Conservation (phyloP, 2,329 filamentous ascomycete species). For the Aureobasidium sp. region DNA sequence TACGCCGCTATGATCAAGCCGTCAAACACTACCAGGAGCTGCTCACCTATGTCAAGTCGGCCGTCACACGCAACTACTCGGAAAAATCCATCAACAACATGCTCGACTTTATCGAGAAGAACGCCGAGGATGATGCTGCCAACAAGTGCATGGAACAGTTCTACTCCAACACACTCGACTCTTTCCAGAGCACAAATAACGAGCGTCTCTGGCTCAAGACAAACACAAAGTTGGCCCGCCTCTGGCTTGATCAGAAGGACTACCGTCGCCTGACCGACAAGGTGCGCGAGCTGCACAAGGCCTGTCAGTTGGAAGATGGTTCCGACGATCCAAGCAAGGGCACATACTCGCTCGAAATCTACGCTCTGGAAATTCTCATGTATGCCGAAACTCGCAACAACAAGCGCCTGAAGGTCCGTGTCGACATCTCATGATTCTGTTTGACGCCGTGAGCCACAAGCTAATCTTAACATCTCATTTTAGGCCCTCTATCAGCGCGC, state of each 20-base stretch:
- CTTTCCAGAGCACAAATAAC: slow-evolving; percentile 96
- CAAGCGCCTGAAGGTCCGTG: slow-evolving; percentile 73
- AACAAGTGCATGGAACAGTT: slow-evolving; percentile 86
- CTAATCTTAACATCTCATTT: slow-evolving; percentile 1
- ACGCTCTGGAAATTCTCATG: slow-evolving; percentile 98
- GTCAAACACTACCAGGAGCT: slow-evolving; percentile 90
- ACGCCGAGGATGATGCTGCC: slow-evolving; percentile 60
- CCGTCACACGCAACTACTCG: slow-evolving; percentile 94
- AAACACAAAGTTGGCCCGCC: slow-evolving; percentile 88
- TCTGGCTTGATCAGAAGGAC: slow-evolving; percentile 86
- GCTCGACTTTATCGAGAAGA: slow-evolving; percentile 95
- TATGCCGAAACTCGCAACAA: slow-evolving; percentile 95
- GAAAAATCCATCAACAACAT: slow-evolving; percentile 99
- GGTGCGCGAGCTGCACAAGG: slow-evolving; percentile 76
- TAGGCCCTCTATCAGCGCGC: slow-evolving; percentile 79
- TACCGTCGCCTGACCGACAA: slow-evolving; percentile 74
- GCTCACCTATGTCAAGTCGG: slow-evolving; percentile 92
- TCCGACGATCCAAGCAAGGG: slow-evolving; percentile 89
- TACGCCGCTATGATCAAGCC: slow-evolving; percentile 82
- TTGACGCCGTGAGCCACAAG: slow-evolving; percentile 11
- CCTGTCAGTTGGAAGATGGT: slow-evolving; percentile 81
- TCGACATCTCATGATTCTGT: neutral
- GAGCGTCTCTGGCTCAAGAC: slow-evolving; percentile 97
- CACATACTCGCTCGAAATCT: slow-evolving; percentile 91
- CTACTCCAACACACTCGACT: slow-evolving; percentile 85